Conservation (phyloP, 2,329 filamentous ascomycete genomes). For the Talaromyces sp. region DNA sequence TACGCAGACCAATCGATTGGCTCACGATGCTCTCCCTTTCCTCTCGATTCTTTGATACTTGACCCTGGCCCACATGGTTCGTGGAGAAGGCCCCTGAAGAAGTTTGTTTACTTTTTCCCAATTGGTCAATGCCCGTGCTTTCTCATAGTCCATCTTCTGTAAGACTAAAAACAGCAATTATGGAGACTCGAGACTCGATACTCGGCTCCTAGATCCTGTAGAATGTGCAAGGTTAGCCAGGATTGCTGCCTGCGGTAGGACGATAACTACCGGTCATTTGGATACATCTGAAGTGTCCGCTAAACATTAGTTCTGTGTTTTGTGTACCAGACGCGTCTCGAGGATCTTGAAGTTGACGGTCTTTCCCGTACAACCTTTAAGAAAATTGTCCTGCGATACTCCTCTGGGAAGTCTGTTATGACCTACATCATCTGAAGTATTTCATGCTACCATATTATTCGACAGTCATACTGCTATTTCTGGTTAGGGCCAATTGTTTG, state of each 20-base stretch:
- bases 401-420: background rate
- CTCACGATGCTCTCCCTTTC: background rate
- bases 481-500: constrained; percentile 4
- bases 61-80: background rate
- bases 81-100: background rate
- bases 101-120: constrained; percentile 11
- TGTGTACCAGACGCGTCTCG: background rate
- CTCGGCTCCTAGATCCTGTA: background rate
- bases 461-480: background rate
- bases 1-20: background rate
- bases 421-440: background rate
- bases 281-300: background rate
- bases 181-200: background rate
- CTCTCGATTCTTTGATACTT: constrained; percentile 5
- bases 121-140: constrained; percentile 14
- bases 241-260: constrained; percentile 4
- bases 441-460: background rate
- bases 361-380: background rate
- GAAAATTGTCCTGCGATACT: background rate
- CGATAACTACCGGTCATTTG: background rate
- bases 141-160: background rate
- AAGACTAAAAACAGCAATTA: background rate
- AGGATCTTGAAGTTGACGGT: background rate
- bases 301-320: background rate
- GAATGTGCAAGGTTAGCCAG: background rate